Evolutionary conservation across 768 basidiomycete genomes (phyloP), one percentile per base, ranked within the genome.

Genomic region (Kwoniella sp.): DNA sequence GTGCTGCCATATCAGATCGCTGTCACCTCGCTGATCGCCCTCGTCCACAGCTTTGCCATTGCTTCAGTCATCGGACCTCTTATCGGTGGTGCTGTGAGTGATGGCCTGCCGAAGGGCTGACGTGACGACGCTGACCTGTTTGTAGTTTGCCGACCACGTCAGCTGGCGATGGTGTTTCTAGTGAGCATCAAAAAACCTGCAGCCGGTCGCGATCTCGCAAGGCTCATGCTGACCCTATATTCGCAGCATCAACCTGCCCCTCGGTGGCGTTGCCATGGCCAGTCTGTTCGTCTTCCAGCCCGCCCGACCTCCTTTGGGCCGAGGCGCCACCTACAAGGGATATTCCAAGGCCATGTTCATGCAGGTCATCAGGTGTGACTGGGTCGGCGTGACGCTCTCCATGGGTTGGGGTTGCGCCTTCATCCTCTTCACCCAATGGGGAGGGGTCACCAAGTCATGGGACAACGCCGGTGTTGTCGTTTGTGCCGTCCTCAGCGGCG

Each of bases 141-240:
- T 23, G 12, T 17, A 45, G 22, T 47, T 36, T 27, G 31, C 79
- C 3, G 76, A 78, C 56, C 71, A 79, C 34, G 58, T 75, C 7
- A 40, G 71, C 6, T 80, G 79, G 79, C 65, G 79, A 56, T 80
- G 79, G 79, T 61, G 77, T 39, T 79, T 79, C 65, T 79, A 77
- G n/a, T n/a, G n/a, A n/a, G n/a, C n/a, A n/a, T n/a, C n/a, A n/a
- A n/a, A n/a, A n/a, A n/a, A n/a, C n/a, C n/a, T n/a, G n/a, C n/a
- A n/a, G n/a, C n/a, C n/a, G n/a, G n/a, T n/a, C n/a, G n/a, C n/a
- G n/a, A n/a, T n/a, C n/a, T n/a, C n/a, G n/a, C n/a, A n/a, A n/a
- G n/a, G n/a, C n/a, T n/a, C n/a, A n/a, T n/a, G n/a, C n/a, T n/a
- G n/a, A n/a, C n/a, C n/a, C n/a, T n/a, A n/a, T n/a, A n/a, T n/a